Evolutionary conservation across 2,329 filamentous ascomycete genomes (phyloP), one percentile per base, ranked within the genome.

Genomic region (Xenosphaeropsis pyriputrescens): DNA sequence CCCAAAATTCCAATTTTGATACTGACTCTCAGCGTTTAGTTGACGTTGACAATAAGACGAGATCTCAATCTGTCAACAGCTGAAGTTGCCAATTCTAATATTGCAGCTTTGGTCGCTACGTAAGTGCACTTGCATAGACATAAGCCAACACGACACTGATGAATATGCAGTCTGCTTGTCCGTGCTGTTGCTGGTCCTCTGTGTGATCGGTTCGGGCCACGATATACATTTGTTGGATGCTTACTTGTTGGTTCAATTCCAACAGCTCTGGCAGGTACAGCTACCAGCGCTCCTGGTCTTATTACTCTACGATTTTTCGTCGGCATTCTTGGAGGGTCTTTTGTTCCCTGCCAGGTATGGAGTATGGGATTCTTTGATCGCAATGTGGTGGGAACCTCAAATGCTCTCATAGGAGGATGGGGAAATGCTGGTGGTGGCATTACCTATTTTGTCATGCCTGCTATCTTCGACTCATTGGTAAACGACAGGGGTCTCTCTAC

Each of bases 311-410:
- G 83, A 33, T 89, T 89, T 64, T 88, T 88, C 59, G 74, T 88
- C 44, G 82, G 82, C 42, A 79, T 89, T 32, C 70, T 89, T 0
- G 83, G 83, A 31, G 80, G 78, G 2, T 72, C 75, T 1, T 89
- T 89, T 49, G 83, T 89, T 0, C 83, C 83, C 11, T 93, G 85
- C 56, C 85, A 93, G 55, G 88, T 93, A 6, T 94, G 86, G 85
- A 84, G 80, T 8, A 94, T 85, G 0, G 85, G 79, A 0, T 94
- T 93, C 65, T 94, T 85, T 56, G 86, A 95, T 61, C 91, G 88
- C 63, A 91, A 88, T 50, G 70, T 94, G 18, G 81, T 94, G 14
- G 88, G 88, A 35, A 88, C 84, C 5, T 84, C 85, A 43, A 95
- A 94, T 53, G 81, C 85, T 2, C 60, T 94, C 14, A 79, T 85